Evolutionary conservation across 352 stramenopile genomes (phyloP), one percentile per base, ranked within the genome.

Genomic region (Phytophthora colocasiae): DNA sequence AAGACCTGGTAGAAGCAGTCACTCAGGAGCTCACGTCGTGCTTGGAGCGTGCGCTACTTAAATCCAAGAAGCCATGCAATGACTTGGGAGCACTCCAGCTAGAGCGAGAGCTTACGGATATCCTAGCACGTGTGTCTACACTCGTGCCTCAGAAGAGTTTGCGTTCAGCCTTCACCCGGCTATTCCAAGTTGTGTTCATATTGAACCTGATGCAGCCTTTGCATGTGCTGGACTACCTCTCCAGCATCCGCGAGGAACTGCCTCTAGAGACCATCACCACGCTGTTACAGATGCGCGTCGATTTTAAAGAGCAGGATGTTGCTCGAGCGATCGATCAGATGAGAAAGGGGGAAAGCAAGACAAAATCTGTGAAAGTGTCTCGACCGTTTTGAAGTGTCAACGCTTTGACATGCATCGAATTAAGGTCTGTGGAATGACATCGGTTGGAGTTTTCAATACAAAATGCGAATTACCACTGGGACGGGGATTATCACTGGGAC

Each of bases 181-280:
- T 94, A 2, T 92, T 94, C 58, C 84, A 96, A 60, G 44, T 94
- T 34, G 81, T 89, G 40, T 84, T 93, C 9, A 76, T 96, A 22
- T 66, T 96, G 36, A 96, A 94, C 59, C 61, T 96, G n/a, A 76
- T 90, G 71, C 78, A 92, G 43, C 85, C 87, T 4, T 70, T 45
- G 14, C 84, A 96, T 56, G 75, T 96, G 3, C 51, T 90, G 15
- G 85, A 92, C 51, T 94, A 91, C 58, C 58, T 83, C 3, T 65
- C 80, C 32, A 84, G 71, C 32, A 72, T 92, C 36, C 73, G 61
- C 12, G 53, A 79, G 9, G 80, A 89, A 29, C 52, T 93, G 6
- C 81, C 65, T 10, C 10, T 75, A 7, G 48, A 75, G 10, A 82
- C 83, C 39, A 87, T 95, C 32, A 74, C 75, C 50, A 77, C 66